These are phyloP conservation scores for Nitzschia inconspicua DNA, from an alignment of 108 stramenopile species.

Conservation along the genomic window DNA sequence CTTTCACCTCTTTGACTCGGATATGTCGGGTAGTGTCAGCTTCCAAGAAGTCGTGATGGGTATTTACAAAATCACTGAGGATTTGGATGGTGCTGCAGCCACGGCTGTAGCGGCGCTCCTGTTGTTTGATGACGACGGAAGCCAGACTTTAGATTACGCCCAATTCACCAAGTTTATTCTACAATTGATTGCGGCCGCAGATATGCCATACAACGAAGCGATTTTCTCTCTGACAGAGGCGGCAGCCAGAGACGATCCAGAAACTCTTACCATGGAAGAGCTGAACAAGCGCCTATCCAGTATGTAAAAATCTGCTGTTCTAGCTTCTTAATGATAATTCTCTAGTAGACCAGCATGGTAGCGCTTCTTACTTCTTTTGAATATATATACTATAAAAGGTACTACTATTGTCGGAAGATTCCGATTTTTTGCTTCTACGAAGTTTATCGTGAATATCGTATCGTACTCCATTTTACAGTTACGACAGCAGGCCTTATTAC, in stretches of 20 bases:
- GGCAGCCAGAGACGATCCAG: neutral
- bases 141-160: constrained; percentile 6
- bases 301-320: too few relatives aligned
- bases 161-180: constrained; percentile 21
- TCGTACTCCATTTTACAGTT: too few relatives aligned
- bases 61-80: constrained; percentile 23
- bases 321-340: too few relatives aligned
- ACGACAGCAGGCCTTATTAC: too few relatives aligned
- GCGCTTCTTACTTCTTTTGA: too few relatives aligned
- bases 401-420: too few relatives aligned
- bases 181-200: constrained; percentile 8
- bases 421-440: too few relatives aligned
- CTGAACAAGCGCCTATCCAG: too few relatives aligned
- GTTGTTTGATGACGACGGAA: constrained; percentile 19
- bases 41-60: constrained; percentile 27
- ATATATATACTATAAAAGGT: too few relatives aligned
- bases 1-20: constrained; percentile 19
- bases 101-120: constrained; percentile 4
- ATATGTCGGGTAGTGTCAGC: constrained; percentile 11
- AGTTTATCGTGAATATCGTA: too few relatives aligned
- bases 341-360: too few relatives aligned
- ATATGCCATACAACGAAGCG: neutral
- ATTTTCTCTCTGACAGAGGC: neutral
- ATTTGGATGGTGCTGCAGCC: constrained; percentile 9
- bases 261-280: neutral